Conservation (phyloP, 257 asterid genomes). For the Paulownia fortunei region DNA sequence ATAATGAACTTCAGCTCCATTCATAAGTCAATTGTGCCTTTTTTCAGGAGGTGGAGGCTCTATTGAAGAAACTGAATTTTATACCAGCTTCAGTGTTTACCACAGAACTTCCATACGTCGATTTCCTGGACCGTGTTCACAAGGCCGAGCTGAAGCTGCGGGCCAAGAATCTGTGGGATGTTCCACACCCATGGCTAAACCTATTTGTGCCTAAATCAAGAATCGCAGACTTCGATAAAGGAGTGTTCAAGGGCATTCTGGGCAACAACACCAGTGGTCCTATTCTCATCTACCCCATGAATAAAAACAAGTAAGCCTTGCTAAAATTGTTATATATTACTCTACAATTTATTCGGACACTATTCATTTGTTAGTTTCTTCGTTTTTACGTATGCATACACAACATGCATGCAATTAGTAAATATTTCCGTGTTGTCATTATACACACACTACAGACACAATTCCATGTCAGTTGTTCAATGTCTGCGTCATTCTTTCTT, state of each 20-base stretch:
- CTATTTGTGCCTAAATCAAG: slow-evolving; percentile 77
- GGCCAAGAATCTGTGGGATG: slow-evolving; percentile 82
- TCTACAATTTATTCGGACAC: background rate
- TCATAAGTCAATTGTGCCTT: too few species aligned
- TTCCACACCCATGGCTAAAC: slow-evolving; percentile 93
- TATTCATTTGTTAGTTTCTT: background rate
- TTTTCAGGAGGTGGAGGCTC: slow-evolving; percentile 60
- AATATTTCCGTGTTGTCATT: background rate
- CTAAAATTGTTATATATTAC: background rate
- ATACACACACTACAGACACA: background rate
- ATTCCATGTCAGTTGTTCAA: background rate
- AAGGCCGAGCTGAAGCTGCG: slow-evolving; percentile 77
- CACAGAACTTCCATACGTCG: slow-evolving; percentile 72
- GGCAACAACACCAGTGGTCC: slow-evolving; percentile 79
- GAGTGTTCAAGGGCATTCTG: slow-evolving; percentile 81
- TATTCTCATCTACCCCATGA: slow-evolving; percentile 83
- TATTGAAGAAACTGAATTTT: slow-evolving; percentile 53
- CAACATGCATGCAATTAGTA: background rate
- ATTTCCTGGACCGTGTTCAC: slow-evolving; percentile 88
- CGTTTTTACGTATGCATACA: background rate
- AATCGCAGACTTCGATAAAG: slow-evolving; percentile 66
- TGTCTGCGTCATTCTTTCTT: background rate
- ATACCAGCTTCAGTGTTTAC: slow-evolving; percentile 66
- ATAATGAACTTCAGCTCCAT: too few species aligned
- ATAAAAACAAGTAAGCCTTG: slow-evolving; percentile 69